phyloP scores from a whole-genome alignment of 2,329 filamentous ascomycete species.

The Leptosphaerulina australis region DNA sequence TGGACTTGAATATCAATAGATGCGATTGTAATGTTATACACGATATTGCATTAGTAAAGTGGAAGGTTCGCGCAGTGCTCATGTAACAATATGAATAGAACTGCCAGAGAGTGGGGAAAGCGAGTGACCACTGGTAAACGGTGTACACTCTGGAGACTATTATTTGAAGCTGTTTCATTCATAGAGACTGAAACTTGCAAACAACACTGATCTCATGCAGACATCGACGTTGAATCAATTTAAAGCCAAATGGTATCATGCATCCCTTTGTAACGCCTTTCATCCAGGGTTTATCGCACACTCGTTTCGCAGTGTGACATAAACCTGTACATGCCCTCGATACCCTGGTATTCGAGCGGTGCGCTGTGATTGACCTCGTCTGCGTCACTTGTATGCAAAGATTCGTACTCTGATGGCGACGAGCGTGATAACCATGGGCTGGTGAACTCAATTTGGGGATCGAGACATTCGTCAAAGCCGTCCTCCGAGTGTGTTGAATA shows the following conservation, averaged over 20 bases:
- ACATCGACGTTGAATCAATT: constrained; percentile 30
- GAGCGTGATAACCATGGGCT: constrained; percentile 61
- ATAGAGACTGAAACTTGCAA: constrained; percentile 30
- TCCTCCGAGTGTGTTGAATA: constrained; percentile 49
- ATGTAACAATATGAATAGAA: too few relatives aligned
- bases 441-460: constrained; percentile 46
- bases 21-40: too few relatives aligned
- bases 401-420: constrained; percentile 61
- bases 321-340: constrained; percentile 70
- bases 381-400: constrained; percentile 61
- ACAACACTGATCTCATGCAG: constrained; percentile 10
- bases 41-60: too few relatives aligned
- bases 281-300: constrained; percentile 4
- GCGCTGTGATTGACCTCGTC: constrained; percentile 47
- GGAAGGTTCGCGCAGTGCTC: too few relatives aligned
- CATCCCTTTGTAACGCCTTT: constrained; percentile 16
- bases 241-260: constrained; percentile 38
- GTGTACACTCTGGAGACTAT: too few relatives aligned
- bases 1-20: neutral
- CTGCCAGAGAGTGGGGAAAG: too few relatives aligned
- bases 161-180: too few relatives aligned
- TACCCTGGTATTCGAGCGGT: constrained; percentile 64
- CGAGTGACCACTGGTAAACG: too few relatives aligned
- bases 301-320: constrained; percentile 66
- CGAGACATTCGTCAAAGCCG: constrained; percentile 49